Conservation (phyloP, 2,329 filamentous ascomycete species). For the Sarocladiaceae sp. region DNA sequence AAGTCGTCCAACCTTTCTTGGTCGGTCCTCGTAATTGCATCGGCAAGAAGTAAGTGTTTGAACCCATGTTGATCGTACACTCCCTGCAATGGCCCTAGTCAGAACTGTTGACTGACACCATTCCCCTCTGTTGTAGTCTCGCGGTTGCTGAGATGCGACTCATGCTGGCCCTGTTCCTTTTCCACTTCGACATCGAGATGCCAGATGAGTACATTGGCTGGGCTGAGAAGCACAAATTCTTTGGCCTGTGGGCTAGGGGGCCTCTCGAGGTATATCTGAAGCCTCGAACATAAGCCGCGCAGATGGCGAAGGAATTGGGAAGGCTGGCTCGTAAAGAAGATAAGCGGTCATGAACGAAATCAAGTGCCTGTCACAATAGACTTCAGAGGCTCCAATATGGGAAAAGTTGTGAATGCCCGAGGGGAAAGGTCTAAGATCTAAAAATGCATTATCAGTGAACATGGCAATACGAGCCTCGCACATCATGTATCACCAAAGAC, state of each 20-base stretch:
- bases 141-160: conserved; percentile 25
- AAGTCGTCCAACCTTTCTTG: conserved; percentile 22
- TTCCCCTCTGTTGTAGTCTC: conserved; percentile 15
- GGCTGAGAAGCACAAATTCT: conserved; percentile 20
- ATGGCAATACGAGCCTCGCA: not conserved
- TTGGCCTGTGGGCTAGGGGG: conserved; percentile 23
- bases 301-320: too few species aligned
- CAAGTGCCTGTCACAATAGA: too few species aligned
- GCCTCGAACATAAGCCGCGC: too few species aligned
- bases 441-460: too few species aligned
- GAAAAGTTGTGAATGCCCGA: too few species aligned
- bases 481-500: conserved; percentile 60
- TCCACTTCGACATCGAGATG: conserved; percentile 23
- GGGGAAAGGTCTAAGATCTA: too few species aligned
- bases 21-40: conserved; percentile 24
- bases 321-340: too few species aligned
- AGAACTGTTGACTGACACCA: not conserved
- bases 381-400: not conserved
- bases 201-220: conserved; percentile 19
- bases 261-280: too few species aligned
- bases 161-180: conserved; percentile 20
- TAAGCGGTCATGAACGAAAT: too few species aligned
- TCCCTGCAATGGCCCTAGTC: not conserved
- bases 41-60: conserved; percentile 24
- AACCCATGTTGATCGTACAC: not conserved